Evolutionary conservation across 208 protist genomes (phyloP).

Genomic region (Naegleria fowleri): DNA sequence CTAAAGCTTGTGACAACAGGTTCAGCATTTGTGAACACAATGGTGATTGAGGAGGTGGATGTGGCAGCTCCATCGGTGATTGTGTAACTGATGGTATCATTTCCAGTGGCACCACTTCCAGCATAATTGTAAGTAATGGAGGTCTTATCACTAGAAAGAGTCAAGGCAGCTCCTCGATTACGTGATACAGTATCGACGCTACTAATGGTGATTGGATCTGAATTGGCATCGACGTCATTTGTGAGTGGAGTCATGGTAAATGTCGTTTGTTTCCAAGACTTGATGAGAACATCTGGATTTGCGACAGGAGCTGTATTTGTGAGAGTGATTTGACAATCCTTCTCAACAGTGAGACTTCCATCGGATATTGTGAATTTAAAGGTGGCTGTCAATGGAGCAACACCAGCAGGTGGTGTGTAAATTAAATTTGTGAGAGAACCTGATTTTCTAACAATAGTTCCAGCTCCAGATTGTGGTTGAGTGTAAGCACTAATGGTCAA

Average conservation of each 20-base stretch:
- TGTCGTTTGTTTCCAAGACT: not conserved
- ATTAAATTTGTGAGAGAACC: not conserved
- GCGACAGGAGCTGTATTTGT: slow-evolving; percentile 14
- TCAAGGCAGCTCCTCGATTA: not conserved
- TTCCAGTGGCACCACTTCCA: not conserved
- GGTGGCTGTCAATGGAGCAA: not conserved
- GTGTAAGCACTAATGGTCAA: not conserved
- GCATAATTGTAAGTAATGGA: not conserved
- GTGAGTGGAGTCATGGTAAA: not conserved
- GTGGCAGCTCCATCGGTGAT: not conserved
- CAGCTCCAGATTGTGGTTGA: not conserved
- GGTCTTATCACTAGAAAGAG: not conserved
- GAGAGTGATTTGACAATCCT: not conserved
- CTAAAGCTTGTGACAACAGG: not conserved
- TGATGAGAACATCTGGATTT: not conserved
- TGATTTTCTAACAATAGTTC: no score
- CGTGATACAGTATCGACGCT: not conserved
- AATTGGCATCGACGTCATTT: not conserved
- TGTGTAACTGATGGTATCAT: not conserved
- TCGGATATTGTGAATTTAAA: not conserved
- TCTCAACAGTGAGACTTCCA: not conserved
- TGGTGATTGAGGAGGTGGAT: not conserved
- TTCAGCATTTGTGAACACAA: not conserved
- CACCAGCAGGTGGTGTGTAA: not conserved
- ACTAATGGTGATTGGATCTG: not conserved